Conservation (phyloP, 257 asterid species). For the Fraxinus anomala region DNA sequence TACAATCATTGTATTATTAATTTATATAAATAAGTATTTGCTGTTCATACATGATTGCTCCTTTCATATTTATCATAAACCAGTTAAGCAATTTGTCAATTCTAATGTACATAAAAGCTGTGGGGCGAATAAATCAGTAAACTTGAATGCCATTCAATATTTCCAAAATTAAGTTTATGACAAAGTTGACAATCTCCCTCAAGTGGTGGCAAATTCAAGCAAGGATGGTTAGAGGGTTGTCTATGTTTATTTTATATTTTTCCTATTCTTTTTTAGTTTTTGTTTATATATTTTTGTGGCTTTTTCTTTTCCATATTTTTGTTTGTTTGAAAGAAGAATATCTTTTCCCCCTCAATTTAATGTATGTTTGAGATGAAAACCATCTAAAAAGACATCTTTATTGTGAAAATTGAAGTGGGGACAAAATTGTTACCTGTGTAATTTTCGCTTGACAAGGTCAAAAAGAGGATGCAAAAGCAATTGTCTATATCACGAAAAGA, state of each 20-base stretch:
- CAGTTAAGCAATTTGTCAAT: neutral
- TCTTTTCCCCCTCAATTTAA: neutral
- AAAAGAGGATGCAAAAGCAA: too few relatives aligned
- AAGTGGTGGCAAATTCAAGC: neutral
- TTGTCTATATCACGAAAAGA: neutral
- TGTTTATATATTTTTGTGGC: neutral
- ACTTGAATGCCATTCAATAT: neutral
- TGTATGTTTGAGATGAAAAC: too few relatives aligned
- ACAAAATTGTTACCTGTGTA: too few relatives aligned
- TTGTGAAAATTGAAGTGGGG: neutral
- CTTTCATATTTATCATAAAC: neutral
- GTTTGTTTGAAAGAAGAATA: too few relatives aligned
- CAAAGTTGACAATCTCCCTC: neutral
- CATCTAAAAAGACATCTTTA: neutral
- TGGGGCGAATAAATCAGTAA: neutral
- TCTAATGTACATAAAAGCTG: neutral
- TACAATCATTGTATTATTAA: neutral
- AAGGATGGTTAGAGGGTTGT: neutral
- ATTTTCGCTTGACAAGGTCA: neutral
- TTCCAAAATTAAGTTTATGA: neutral
- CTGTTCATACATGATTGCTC: neutral
- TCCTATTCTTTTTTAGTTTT: neutral
- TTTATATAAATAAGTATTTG: neutral
- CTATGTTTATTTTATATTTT: neutral
- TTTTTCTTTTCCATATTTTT: neutral